phyloP scores from a whole-genome alignment of 2,329 filamentous ascomycete species.

The Apiospora sp. region DNA sequence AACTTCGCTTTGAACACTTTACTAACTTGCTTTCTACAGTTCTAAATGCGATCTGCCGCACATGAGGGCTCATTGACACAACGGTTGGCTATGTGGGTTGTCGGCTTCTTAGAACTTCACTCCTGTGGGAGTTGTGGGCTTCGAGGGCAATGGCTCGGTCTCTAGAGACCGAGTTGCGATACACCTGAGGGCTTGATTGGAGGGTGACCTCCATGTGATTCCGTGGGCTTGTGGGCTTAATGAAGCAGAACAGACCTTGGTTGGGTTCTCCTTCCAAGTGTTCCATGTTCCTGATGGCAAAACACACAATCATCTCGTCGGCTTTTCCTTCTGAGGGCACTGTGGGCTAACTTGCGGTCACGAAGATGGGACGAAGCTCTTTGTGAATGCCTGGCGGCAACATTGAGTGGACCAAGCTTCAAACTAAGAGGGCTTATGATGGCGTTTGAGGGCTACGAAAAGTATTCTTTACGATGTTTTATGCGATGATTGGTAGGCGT shows the following conservation, averaged over 20 bases:
- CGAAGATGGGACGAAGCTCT: slow-evolving; percentile 44
- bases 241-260: slow-evolving; percentile 29
- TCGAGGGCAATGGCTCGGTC: slow-evolving; percentile 58
- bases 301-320: slow-evolving; percentile 32
- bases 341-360: slow-evolving; percentile 40
- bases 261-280: slow-evolving; percentile 31
- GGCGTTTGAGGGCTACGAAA: slow-evolving; percentile 45
- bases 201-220: slow-evolving; percentile 42
- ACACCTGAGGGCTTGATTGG: slow-evolving; percentile 63
- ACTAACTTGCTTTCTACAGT: background rate
- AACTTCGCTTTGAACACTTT: background rate
- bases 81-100: slow-evolving; percentile 64
- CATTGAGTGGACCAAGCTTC: slow-evolving; percentile 43
- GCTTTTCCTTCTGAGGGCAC: slow-evolving; percentile 45
- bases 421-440: slow-evolving; percentile 44
- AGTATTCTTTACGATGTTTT: slow-evolving; percentile 26
- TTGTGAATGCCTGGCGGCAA: slow-evolving; percentile 36
- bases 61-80: slow-evolving; percentile 54
- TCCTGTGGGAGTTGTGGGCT: slow-evolving; percentile 56
- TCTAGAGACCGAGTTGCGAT: slow-evolving; percentile 51
- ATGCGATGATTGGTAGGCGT: slow-evolving; percentile 21
- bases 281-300: slow-evolving; percentile 24
- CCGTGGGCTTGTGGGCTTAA: slow-evolving; percentile 36
- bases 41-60: slow-evolving; percentile 39
- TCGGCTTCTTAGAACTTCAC: slow-evolving; percentile 58